phyloP scores from a whole-genome alignment of 2,329 filamentous ascomycete genomes.

The Fusarium succisae region DNA sequence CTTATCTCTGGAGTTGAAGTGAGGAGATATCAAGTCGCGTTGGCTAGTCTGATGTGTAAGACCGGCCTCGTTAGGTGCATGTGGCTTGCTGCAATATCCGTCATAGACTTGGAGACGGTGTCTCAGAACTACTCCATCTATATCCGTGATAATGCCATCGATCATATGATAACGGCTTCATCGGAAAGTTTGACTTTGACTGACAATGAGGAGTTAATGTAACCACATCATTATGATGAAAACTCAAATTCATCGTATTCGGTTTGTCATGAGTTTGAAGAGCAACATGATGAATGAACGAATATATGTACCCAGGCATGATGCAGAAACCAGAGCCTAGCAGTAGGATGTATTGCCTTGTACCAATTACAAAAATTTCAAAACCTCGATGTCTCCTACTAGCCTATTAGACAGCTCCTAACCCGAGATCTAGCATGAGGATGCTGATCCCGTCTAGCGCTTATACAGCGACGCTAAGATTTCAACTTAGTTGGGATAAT shows the following conservation, averaged over 20 bases:
- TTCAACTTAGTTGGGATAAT: not conserved
- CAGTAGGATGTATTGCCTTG: too few species aligned
- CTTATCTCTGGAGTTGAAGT: not conserved
- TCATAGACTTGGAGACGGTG: not conserved
- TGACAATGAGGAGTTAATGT: not conserved
- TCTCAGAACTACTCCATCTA: not conserved
- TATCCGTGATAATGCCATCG: not conserved
- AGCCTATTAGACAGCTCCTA: not conserved
- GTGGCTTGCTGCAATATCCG: slow-evolving; percentile 3
- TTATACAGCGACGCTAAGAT: slow-evolving; percentile 1
- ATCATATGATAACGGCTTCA: not conserved
- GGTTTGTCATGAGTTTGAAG: not conserved
- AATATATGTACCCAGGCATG: not conserved
- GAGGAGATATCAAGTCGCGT: not conserved
- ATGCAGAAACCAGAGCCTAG: not conserved
- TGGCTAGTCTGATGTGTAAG: not conserved
- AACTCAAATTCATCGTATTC: not conserved
- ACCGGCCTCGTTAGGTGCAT: slow-evolving; percentile 12
- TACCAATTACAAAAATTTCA: not conserved
- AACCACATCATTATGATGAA: not conserved
- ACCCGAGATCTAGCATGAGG: not conserved
- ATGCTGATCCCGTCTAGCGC: not conserved
- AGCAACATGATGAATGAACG: not conserved
- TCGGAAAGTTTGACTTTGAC: not conserved
- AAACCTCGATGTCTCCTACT: not conserved